phyloP scores from a whole-genome alignment of 2,329 filamentous ascomycete genomes.

The Lecanoromycetidae sp. region DNA sequence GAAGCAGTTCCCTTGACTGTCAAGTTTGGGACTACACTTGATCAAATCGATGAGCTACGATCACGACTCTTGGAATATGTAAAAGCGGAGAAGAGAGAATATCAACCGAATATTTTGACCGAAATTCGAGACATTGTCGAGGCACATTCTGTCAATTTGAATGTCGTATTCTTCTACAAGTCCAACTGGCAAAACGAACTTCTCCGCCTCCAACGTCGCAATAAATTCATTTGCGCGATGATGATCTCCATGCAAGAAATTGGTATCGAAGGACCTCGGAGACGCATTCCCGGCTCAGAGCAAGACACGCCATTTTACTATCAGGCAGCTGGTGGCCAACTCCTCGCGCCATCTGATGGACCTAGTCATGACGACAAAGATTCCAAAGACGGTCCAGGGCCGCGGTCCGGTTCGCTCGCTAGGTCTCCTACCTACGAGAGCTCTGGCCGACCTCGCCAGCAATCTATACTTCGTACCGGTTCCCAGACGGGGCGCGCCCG shows the following conservation, averaged over 20 bases:
- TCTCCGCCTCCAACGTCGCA: slow-evolving; percentile 75
- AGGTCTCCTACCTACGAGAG: slow-evolving; percentile 20
- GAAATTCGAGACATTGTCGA: slow-evolving; percentile 70
- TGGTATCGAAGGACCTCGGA: slow-evolving; percentile 72
- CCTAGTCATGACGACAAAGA: slow-evolving; percentile 34
- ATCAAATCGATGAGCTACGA: slow-evolving; percentile 73
- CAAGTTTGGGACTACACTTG: slow-evolving; percentile 74
- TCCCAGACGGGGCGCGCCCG: slow-evolving; percentile 33
- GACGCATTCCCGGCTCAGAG: slow-evolving; percentile 57
- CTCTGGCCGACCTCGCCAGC: slow-evolving; percentile 28
- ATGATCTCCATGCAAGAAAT: slow-evolving; percentile 75
- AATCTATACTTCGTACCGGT: slow-evolving; percentile 41
- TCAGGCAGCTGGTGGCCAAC: slow-evolving; percentile 38
- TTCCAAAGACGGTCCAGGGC: slow-evolving; percentile 23
- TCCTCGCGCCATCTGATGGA: slow-evolving; percentile 32
- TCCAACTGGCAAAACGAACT: slow-evolving; percentile 93
- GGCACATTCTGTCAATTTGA: slow-evolving; percentile 74
- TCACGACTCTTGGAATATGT: slow-evolving; percentile 74
- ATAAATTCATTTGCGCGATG: slow-evolving; percentile 86
- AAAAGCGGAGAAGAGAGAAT: slow-evolving; percentile 74
- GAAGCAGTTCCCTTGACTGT: slow-evolving; percentile 75
- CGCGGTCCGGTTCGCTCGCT: slow-evolving; percentile 24
- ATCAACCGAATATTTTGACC: slow-evolving; percentile 72
- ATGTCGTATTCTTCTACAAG: slow-evolving; percentile 96
- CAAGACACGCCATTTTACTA: slow-evolving; percentile 56